phyloP scores from a whole-genome alignment of 2,329 filamentous ascomycete species.

The Trichoderma semiorbis region DNA sequence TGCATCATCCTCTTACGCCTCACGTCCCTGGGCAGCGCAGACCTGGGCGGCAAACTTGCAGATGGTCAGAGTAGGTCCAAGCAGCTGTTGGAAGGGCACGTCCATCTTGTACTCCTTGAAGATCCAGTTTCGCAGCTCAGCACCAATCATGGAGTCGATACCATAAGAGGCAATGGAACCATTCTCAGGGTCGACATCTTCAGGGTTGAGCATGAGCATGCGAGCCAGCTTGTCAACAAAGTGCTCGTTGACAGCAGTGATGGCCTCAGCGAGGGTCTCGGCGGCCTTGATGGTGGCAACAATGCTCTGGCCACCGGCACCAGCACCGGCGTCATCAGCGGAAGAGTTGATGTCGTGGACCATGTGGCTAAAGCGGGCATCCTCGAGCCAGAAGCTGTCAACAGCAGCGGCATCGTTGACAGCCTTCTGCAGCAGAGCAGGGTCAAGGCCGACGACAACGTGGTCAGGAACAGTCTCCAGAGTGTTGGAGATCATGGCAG shows the following conservation, averaged over 20 bases:
- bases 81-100: slow-evolving; percentile 38
- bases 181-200: slow-evolving; percentile 17
- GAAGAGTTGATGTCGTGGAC: not conserved
- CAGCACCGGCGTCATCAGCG: slow-evolving; percentile 1
- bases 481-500: not conserved
- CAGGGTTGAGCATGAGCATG: slow-evolving; percentile 23
- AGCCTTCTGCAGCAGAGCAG: slow-evolving; percentile 20
- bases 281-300: slow-evolving; percentile 20
- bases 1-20: not conserved
- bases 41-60: slow-evolving; percentile 18
- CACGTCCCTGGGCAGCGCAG: not conserved
- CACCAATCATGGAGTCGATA: slow-evolving; percentile 37
- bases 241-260: slow-evolving; percentile 19
- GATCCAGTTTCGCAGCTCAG: slow-evolving; percentile 36
- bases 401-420: slow-evolving; percentile 12
- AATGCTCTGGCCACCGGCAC: slow-evolving; percentile 20
- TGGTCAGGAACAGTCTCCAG: slow-evolving; percentile 19
- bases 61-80: slow-evolving; percentile 30
- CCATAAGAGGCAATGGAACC: slow-evolving; percentile 31
- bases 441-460: slow-evolving; percentile 29
- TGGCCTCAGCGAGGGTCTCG: slow-evolving; percentile 16
- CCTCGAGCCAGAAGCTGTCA: not conserved
- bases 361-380: not conserved
- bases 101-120: slow-evolving; percentile 37
- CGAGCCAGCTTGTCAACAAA: slow-evolving; percentile 22